Evolutionary conservation across 768 basidiomycete genomes (phyloP).

Genomic region (Boletus eberwhitei): DNA sequence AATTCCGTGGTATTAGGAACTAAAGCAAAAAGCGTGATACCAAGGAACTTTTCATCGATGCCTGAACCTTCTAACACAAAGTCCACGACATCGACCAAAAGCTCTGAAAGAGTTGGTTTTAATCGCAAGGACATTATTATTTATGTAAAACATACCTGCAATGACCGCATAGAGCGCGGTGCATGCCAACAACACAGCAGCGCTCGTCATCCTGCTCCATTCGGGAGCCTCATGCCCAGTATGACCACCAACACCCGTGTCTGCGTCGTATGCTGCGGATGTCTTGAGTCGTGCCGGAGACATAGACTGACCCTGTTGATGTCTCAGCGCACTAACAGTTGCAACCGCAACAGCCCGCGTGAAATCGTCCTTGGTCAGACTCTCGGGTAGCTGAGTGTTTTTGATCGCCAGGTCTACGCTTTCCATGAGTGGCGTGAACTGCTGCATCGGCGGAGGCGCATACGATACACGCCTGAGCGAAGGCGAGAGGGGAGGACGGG

Average conservation of each 20-base stretch:
- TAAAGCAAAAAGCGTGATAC: conserved; percentile 92
- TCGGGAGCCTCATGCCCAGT: conserved; percentile 93
- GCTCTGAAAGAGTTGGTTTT: conserved; percentile 48
- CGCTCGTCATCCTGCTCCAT: conserved; percentile 89
- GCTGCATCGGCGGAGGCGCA: conserved; percentile 37
- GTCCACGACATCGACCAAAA: conserved; percentile 94
- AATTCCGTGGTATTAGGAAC: conserved; percentile 99
- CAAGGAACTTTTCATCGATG: conserved; percentile 96
- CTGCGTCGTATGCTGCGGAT: conserved; percentile 38
- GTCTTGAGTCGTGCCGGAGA: conserved; percentile 46
- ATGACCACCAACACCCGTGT: conserved; percentile 53
- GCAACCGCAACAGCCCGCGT: conserved; percentile 92
- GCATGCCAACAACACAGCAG: conserved; percentile 84
- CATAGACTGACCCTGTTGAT: conserved; percentile 60
- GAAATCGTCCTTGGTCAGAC: conserved; percentile 82
- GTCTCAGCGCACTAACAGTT: conserved; percentile 85
- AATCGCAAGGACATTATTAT: not conserved
- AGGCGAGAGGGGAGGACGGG: conserved; percentile 40
- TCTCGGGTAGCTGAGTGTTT: conserved; percentile 51
- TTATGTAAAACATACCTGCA: conserved; percentile 62
- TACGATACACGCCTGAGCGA: conserved; percentile 55
- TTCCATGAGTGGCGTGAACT: conserved; percentile 66
- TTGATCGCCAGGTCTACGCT: conserved; percentile 78
- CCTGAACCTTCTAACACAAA: conserved; percentile 86
- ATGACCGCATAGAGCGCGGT: conserved; percentile 93